Percentiles rank a stretch among this genome's conserved stretches.
These are phyloP conservation scores for Epichloe sibirici DNA, from an alignment of 2,329 filamentous ascomycete genomes.

Conservation along the genomic window DNA sequence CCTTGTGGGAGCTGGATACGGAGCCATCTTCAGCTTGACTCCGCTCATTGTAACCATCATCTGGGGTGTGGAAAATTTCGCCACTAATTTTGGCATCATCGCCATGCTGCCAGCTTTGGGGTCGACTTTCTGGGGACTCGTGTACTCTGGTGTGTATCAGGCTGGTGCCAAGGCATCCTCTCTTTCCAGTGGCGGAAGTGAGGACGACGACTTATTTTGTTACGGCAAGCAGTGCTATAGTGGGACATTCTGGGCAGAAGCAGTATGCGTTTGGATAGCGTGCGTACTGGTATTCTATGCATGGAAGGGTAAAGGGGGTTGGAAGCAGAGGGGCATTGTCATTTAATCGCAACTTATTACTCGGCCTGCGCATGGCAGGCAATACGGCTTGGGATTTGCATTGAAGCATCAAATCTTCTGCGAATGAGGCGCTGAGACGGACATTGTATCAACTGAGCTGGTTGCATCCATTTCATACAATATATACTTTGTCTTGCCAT, in stretches of 20 bases:
- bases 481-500: too few species aligned
- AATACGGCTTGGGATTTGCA: not conserved
- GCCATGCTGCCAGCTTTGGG: constrained; percentile 83
- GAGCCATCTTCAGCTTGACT: constrained; percentile 76
- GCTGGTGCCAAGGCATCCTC: constrained; percentile 40
- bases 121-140: constrained; percentile 76
- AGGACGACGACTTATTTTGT: constrained; percentile 50
- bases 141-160: constrained; percentile 79
- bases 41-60: constrained; percentile 94
- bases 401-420: too few species aligned
- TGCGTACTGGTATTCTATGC: constrained; percentile 61
- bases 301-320: constrained; percentile 68
- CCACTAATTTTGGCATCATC: constrained; percentile 93
- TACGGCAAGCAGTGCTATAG: constrained; percentile 75
- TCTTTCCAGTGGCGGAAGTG: constrained; percentile 15
- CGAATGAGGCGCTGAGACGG: too few species aligned
- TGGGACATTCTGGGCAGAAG: constrained; percentile 75
- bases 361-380: not conserved
- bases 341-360: constrained; percentile 19
- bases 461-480: too few species aligned
- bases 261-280: constrained; percentile 65
- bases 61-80: constrained; percentile 98
- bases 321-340: constrained; percentile 64
- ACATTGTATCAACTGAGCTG: too few species aligned
- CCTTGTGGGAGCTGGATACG: constrained; percentile 81